phyloP scores from a whole-genome alignment of 1,284 basidiomycete species.

The Sanghuangporus baumii region DNA sequence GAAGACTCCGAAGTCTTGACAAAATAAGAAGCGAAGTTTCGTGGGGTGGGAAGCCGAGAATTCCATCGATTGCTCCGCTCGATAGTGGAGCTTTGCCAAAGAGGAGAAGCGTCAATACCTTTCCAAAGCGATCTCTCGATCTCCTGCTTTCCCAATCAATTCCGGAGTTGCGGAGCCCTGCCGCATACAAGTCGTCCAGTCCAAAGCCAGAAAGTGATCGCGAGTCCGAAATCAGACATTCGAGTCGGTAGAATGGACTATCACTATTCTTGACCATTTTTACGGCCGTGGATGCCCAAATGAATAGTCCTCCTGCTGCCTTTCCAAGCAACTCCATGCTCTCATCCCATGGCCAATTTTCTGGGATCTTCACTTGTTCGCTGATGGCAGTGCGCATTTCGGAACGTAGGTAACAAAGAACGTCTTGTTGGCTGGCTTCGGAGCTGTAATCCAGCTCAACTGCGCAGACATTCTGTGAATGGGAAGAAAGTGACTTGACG shows the following conservation, averaged over 20 bases:
- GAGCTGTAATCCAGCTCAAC: not conserved
- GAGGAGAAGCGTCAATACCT: not conserved
- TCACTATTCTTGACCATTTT: constrained; percentile 14
- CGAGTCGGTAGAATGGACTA: not conserved
- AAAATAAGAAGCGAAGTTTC: not conserved
- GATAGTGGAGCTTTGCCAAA: not conserved
- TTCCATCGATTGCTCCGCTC: not conserved
- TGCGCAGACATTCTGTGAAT: not conserved
- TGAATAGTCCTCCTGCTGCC: constrained; percentile 25
- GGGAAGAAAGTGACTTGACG: not conserved
- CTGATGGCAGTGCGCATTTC: not conserved
- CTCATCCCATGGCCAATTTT: not conserved
- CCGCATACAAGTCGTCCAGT: not conserved
- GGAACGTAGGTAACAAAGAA: not conserved
- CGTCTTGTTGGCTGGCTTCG: not conserved
- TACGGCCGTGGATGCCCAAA: constrained; percentile 27
- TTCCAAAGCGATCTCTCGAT: not conserved
- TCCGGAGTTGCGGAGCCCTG: not conserved
- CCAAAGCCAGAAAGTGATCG: not conserved
- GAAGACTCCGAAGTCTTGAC: not conserved
- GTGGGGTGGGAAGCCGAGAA: not conserved
- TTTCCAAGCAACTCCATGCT: constrained; percentile 21
- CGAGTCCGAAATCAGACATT: not conserved
- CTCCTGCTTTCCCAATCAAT: not conserved
- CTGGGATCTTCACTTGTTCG: not conserved